These are phyloP conservation scores for Penicillium sp. DNA, from an alignment of 2,329 filamentous ascomycete species.

Conservation along the genomic window DNA sequence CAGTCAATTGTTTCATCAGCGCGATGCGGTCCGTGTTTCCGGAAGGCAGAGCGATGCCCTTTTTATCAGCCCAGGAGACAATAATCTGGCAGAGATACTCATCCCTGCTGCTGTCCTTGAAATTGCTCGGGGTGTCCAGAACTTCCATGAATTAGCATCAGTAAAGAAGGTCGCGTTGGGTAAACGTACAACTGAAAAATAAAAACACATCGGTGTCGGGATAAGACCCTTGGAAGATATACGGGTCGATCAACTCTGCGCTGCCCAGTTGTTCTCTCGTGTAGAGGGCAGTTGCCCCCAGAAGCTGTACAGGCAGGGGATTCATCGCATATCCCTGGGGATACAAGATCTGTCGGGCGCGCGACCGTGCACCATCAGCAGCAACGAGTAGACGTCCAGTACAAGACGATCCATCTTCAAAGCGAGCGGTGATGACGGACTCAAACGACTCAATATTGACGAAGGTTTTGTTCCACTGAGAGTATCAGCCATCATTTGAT, in stretches of 20 bases:
- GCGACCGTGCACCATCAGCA: conserved; percentile 53
- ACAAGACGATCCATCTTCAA: conserved; percentile 48
- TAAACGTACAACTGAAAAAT: conserved; percentile 51
- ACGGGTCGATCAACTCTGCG: conserved; percentile 52
- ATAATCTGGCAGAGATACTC: conserved; percentile 52
- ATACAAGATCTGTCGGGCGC: conserved; percentile 38
- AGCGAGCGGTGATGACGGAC: conserved; percentile 44
- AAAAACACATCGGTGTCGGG: conserved; percentile 53
- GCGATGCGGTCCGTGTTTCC: conserved; percentile 40
- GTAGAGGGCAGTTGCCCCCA: conserved; percentile 49
- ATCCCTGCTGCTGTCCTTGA: conserved; percentile 31
- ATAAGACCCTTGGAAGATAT: conserved; percentile 56
- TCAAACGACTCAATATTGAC: conserved; percentile 33
- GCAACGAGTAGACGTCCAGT: conserved; percentile 50
- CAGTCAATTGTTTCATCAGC: conserved; percentile 47
- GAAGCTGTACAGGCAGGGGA: conserved; percentile 50
- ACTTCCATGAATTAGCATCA: conserved; percentile 33
- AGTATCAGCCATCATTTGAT: too few species aligned
- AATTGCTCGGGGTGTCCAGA: conserved; percentile 51
- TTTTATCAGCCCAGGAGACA: conserved; percentile 50
- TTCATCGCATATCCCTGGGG: conserved; percentile 30
- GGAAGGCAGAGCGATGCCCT: conserved; percentile 43
- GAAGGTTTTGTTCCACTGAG: conserved; percentile 42
- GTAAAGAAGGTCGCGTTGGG: background rate
- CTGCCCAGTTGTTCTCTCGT: conserved; percentile 43